These are phyloP conservation scores for Golubevia pallescens DNA, from an alignment of 1,284 basidiomycete genomes.

Conservation along the genomic window DNA sequence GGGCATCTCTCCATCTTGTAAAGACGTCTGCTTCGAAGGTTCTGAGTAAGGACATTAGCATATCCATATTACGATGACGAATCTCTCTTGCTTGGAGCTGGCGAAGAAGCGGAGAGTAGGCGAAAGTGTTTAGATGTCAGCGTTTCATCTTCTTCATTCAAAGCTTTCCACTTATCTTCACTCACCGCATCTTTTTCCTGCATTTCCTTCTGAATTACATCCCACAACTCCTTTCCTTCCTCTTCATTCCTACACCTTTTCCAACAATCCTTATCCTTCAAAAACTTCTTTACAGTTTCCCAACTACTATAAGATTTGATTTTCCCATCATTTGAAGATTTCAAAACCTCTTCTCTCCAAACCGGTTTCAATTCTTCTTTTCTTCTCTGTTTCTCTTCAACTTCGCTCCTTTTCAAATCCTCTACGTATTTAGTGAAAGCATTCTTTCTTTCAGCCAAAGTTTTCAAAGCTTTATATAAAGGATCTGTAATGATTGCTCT, in stretches of 20 bases:
- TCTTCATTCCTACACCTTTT: slow-evolving; percentile 15
- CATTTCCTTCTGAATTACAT: slow-evolving; percentile 27
- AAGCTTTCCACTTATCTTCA: background rate
- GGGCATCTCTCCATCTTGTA: slow-evolving; percentile 60
- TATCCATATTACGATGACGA: slow-evolving; percentile 37
- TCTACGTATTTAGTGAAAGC: slow-evolving; percentile 69
- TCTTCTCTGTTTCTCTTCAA: slow-evolving; percentile 22
- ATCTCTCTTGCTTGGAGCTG: slow-evolving; percentile 19
- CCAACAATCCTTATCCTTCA: slow-evolving; percentile 2
- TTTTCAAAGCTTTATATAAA: slow-evolving; percentile 90
- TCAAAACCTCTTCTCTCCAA: slow-evolving; percentile 19
- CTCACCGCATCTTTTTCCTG: slow-evolving; percentile 23
- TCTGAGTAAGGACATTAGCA: slow-evolving; percentile 48
- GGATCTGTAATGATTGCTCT: slow-evolving; percentile 97
- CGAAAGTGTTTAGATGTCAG: background rate
- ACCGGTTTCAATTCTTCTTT: slow-evolving; percentile 34
- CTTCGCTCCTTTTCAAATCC: too few species aligned
- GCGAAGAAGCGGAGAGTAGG: background rate
- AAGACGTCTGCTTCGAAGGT: slow-evolving; percentile 51
- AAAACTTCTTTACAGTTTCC: slow-evolving; percentile 35
- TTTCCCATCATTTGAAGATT: slow-evolving; percentile 2
- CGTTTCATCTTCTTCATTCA: background rate
- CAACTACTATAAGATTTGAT: slow-evolving; percentile 45
- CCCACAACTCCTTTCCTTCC: slow-evolving; percentile 30
- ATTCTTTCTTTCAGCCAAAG: slow-evolving; percentile 89